phyloP scores from a whole-genome alignment of 2,329 filamentous ascomycete genomes.

The Epichloe elymi region DNA sequence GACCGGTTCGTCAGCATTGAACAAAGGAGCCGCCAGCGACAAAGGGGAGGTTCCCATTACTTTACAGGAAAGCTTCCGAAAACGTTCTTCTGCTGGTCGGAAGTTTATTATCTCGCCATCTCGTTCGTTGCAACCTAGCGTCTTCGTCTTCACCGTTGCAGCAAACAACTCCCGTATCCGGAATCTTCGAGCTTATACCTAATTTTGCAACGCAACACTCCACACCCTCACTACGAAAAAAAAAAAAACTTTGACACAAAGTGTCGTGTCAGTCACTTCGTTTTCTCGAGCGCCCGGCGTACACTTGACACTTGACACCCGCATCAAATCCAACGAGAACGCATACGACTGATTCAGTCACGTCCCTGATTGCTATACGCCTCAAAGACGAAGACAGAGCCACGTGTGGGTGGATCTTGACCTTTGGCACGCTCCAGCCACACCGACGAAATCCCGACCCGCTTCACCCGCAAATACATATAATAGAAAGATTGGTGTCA shows the following conservation, averaged over 20 bases:
- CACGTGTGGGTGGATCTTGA: constrained; percentile 6
- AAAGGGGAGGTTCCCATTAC: neutral
- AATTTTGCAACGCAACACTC: too few species aligned
- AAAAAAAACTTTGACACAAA: too few species aligned
- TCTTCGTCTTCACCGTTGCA: neutral
- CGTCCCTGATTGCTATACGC: neutral
- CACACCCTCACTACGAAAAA: too few species aligned
- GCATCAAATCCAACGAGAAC: neutral
- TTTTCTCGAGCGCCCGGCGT: too few species aligned
- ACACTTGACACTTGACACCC: too few species aligned
- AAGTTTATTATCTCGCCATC: neutral
- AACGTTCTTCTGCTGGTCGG: constrained; percentile 9
- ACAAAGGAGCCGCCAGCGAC: constrained; percentile 2
- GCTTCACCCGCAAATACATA: too few species aligned
- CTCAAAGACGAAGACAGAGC: neutral
- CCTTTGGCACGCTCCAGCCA: constrained; percentile 6
- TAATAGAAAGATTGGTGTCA: neutral
- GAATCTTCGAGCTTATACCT: neutral
- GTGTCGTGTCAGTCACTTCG: too few species aligned
- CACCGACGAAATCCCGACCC: constrained; percentile 1
- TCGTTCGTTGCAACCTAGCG: neutral
- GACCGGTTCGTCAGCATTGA: neutral
- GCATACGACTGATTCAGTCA: neutral
- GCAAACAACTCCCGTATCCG: neutral
- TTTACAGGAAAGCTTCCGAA: neutral